Evolutionary conservation across 352 stramenopile genomes (phyloP), one percentile per base, ranked within the genome.

Genomic region (Bremia lactucae): DNA sequence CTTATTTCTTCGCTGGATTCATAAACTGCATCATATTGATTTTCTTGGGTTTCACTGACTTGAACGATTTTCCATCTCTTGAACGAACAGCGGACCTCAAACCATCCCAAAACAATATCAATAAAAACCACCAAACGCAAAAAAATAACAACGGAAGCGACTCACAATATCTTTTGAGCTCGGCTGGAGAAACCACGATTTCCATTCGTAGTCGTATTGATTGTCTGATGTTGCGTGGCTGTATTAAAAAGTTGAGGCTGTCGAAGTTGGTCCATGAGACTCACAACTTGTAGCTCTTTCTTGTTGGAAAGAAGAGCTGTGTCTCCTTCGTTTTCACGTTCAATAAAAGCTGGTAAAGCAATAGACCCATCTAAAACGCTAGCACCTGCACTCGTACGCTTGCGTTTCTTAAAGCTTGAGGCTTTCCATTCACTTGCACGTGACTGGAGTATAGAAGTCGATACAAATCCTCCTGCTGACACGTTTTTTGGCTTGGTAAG

Each of bases 1-100:
- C n/a, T n/a, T n/a, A n/a, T n/a, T n/a, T n/a, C n/a, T n/a, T n/a
- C n/a, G n/a, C n/a, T n/a, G n/a, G n/a, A n/a, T 50, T 82, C 76
- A 86, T 86, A 40, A 88, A 88, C 31, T 78, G 76, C 6, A 88
- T 86, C 76, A 88, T 86, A 50, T 88, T 65, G 40, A 88, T 64
- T 36, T 72, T 84, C 49, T 83, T 86, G 0, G 26, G 42, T 25
- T 80, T 83, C 2, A 49, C 8, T 24, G 47, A 46, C 21, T 46
- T 53, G 6, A 58, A 15, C n/a, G 45, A 37, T 37, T 62, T 59
- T 24, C 45, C 45, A 36, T 61, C 38, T 35, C 36, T 55, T 15
- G 50, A 24, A 28, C 60, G 38, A 36, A 72, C 37, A 15, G 57
- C 62, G n/a, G 63, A 72, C 19, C 60, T 77, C n/a, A n/a, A n/a